Evolutionary conservation across 2,329 filamentous ascomycete species (phyloP).

Genomic region (Fusarium sp.): DNA sequence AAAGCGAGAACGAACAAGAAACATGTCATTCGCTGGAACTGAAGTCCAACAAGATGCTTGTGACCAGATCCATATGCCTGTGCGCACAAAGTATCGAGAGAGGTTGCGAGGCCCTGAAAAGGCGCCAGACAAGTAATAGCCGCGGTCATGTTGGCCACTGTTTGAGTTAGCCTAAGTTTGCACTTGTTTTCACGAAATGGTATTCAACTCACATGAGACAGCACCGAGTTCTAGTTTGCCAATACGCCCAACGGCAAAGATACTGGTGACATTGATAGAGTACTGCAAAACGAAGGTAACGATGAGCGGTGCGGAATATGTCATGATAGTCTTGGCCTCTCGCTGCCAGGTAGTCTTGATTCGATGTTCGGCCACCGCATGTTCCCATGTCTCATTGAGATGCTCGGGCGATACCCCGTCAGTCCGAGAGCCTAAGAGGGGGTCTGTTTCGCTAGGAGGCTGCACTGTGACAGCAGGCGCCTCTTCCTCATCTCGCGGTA

Average conservation of each 20-base stretch:
- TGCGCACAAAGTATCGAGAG: slow-evolving; percentile 91
- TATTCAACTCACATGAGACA: slow-evolving; percentile 57
- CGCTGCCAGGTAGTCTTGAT: slow-evolving; percentile 94
- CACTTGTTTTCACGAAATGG: background rate
- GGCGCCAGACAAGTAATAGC: slow-evolving; percentile 84
- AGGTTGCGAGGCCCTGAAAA: slow-evolving; percentile 89
- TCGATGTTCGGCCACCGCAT: slow-evolving; percentile 83
- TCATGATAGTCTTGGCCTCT: slow-evolving; percentile 84
- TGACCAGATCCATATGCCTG: slow-evolving; percentile 95
- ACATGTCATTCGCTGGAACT: slow-evolving; percentile 85
- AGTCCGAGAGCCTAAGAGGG: slow-evolving; percentile 58
- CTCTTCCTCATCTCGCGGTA: slow-evolving; percentile 57
- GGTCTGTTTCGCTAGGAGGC: slow-evolving; percentile 59
- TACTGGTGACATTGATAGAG: slow-evolving; percentile 84
- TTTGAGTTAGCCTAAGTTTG: slow-evolving; percentile 23
- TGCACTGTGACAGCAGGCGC: slow-evolving; percentile 55
- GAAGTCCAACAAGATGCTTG: slow-evolving; percentile 87
- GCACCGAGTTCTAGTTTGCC: slow-evolving; percentile 73
- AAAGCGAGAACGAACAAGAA: slow-evolving; percentile 81
- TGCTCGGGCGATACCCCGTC: slow-evolving; percentile 65
- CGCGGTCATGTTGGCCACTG: slow-evolving; percentile 78
- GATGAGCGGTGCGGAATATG: slow-evolving; percentile 80
- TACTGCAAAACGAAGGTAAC: slow-evolving; percentile 84
- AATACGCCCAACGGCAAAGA: slow-evolving; percentile 83
- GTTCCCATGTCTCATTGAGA: slow-evolving; percentile 84